phyloP scores from a whole-genome alignment of 179 eudicot species.

The Corrigiola litoralis region DNA sequence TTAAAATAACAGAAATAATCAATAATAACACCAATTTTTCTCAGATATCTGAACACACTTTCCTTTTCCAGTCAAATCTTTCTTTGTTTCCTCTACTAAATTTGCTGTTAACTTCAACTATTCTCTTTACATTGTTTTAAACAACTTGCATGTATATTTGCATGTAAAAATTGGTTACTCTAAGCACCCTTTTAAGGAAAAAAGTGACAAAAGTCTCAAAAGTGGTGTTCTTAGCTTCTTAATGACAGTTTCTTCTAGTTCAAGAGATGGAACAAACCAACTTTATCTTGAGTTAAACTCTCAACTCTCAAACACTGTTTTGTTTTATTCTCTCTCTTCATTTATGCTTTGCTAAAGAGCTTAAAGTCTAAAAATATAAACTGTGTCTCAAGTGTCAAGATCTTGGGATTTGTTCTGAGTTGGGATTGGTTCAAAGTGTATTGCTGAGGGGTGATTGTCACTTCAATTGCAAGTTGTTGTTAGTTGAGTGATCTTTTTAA shows the following conservation, averaged over 20 bases:
- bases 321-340: slow-evolving; percentile 19
- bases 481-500: slow-evolving; percentile 21
- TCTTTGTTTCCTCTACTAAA: neutral
- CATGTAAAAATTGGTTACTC: too few relatives aligned
- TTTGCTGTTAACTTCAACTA: too few relatives aligned
- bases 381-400: slow-evolving; percentile 15
- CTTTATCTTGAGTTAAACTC: slow-evolving; percentile 5
- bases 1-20: too few relatives aligned
- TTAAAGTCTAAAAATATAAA: neutral
- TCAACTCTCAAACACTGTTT: too few relatives aligned
- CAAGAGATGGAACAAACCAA: slow-evolving; percentile 12
- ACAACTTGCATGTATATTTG: too few relatives aligned
- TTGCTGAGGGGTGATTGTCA: slow-evolving; percentile 8
- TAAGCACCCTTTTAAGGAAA: slow-evolving; percentile 6
- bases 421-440: slow-evolving; percentile 23
- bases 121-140: neutral
- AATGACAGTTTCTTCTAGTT: slow-evolving; percentile 17
- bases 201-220: neutral
- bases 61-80: slow-evolving; percentile 3
- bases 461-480: slow-evolving; percentile 46
- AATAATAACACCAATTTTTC: neutral
- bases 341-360: too few relatives aligned
- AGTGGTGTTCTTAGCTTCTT: slow-evolving; percentile 13
- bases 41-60: neutral
- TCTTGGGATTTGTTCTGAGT: slow-evolving; percentile 34